Evolutionary conservation across 352 stramenopile species (phyloP).

Genomic region (Globisporangium splendens): DNA sequence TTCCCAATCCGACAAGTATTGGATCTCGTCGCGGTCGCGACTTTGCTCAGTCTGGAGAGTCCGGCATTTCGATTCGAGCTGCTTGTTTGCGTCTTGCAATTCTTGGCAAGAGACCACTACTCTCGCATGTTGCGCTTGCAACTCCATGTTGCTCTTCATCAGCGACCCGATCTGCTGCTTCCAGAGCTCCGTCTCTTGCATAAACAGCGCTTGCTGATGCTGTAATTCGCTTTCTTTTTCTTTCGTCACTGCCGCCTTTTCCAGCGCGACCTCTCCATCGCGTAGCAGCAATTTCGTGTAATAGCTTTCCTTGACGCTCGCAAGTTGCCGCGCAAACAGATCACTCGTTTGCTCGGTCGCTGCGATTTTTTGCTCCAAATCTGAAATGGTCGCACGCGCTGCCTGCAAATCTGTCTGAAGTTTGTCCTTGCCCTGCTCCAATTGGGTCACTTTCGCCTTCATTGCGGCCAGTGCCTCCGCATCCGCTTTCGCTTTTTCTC

Average conservation of each 20-base stretch:
- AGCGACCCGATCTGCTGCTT: slow-evolving; percentile 44
- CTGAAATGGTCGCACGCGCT: slow-evolving; percentile 18
- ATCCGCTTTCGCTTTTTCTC: slow-evolving; percentile 11
- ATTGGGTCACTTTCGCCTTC: slow-evolving; percentile 17
- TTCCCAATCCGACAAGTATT: slow-evolving; percentile 13
- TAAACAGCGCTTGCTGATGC: slow-evolving; percentile 29
- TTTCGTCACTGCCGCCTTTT: slow-evolving; percentile 24
- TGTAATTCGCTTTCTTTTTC: slow-evolving; percentile 34
- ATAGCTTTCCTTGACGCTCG: slow-evolving; percentile 43
- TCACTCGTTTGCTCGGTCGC: slow-evolving; percentile 37
- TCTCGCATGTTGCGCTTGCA: slow-evolving; percentile 26
- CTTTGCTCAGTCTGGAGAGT: slow-evolving; percentile 8
- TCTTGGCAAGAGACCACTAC: slow-evolving; percentile 6
- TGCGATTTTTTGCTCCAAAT: slow-evolving; percentile 33
- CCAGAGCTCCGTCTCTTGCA: slow-evolving; percentile 31
- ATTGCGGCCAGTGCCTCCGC: slow-evolving; percentile 20
- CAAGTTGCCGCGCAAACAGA: slow-evolving; percentile 33
- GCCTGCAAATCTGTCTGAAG: slow-evolving; percentile 18
- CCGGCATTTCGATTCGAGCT: slow-evolving; percentile 14
- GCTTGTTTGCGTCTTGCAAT: background rate
- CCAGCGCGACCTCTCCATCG: slow-evolving; percentile 28
- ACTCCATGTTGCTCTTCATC: slow-evolving; percentile 37
- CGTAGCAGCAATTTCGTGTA: slow-evolving; percentile 33
- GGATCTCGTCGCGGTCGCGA: slow-evolving; percentile 10
- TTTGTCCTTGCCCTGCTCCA: slow-evolving; percentile 18